Evolutionary conservation across 257 asterid genomes (phyloP).

Genomic region (Plantago major): DNA sequence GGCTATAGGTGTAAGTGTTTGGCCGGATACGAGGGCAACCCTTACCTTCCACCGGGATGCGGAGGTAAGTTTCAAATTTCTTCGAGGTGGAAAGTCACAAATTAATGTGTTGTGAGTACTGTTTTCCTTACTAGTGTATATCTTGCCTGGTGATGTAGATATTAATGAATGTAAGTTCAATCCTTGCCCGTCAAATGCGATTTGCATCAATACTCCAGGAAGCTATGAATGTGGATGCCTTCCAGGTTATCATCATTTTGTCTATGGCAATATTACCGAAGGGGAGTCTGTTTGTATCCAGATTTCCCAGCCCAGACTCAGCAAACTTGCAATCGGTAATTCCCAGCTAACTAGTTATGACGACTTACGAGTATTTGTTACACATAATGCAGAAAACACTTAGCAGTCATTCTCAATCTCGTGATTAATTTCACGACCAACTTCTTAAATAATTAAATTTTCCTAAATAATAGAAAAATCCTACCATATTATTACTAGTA

Average conservation of each 20-base stretch:
- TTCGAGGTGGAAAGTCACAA: no score
- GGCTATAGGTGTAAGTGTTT: constrained; percentile 26
- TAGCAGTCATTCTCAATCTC: no score
- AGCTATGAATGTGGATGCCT: constrained; percentile 17
- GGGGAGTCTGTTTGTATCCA: constrained; percentile 19
- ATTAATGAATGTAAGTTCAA: constrained; percentile 22
- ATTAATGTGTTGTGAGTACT: no score
- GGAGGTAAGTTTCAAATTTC: constrained; percentile 16
- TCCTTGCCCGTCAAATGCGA: constrained; percentile 25
- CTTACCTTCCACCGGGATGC: constrained; percentile 29
- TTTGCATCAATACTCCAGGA: constrained; percentile 26
- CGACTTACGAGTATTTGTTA: no score
- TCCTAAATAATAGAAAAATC: no score
- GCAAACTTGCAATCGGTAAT: constrained; percentile 25
- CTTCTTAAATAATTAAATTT: no score
- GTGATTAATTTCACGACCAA: no score
- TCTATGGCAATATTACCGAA: constrained; percentile 13
- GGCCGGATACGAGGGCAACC: constrained; percentile 25
- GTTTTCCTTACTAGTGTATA: background rate
- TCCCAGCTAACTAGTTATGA: no score
- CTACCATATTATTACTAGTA: no score
- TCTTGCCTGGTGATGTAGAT: constrained; percentile 12
- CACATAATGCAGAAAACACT: no score
- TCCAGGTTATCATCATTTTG: background rate
- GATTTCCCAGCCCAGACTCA: constrained; percentile 5